A percentile compares a stretch with the other conserved stretches of the same genome.
Evolutionary conservation across 805 yeast species (phyloP).

Genomic region (Cyberlindnera amylophila): DNA sequence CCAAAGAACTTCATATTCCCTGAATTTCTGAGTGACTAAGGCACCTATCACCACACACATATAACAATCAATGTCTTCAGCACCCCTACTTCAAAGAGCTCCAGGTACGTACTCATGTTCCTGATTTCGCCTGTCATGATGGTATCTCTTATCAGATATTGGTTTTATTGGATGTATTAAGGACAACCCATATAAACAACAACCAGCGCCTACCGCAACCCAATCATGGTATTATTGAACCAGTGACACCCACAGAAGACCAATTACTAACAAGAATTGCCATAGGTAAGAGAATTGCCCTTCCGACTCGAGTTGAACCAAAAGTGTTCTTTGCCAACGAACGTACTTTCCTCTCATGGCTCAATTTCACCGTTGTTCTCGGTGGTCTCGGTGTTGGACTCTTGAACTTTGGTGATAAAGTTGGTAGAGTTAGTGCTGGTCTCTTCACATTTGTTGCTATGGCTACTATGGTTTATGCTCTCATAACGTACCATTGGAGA

Average conservation of each 20-base stretch:
- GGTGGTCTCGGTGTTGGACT: slow-evolving; percentile 97
- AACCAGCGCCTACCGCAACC: too few relatives aligned
- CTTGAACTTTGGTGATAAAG: slow-evolving; percentile 90
- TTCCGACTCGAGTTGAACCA: slow-evolving; percentile 98
- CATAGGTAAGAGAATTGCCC: slow-evolving; percentile 82
- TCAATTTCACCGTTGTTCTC: slow-evolving; percentile 95
- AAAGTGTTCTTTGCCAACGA: slow-evolving; percentile 98
- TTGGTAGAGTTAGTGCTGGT: slow-evolving; percentile 91
- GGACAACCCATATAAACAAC: not conserved
- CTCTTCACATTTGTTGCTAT: slow-evolving; percentile 93
- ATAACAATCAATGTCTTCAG: slow-evolving; percentile 50
- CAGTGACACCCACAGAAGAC: too few relatives aligned
- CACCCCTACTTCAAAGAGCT: slow-evolving; percentile 67
- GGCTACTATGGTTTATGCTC: slow-evolving; percentile 96
- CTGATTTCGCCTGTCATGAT: not conserved
- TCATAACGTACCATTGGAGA: slow-evolving; percentile 97
- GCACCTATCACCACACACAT: too few relatives aligned
- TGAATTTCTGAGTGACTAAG: not conserved
- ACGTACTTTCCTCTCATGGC: slow-evolving; percentile 97
- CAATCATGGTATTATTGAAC: too few relatives aligned
- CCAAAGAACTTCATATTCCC: not conserved
- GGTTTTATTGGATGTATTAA: not conserved
- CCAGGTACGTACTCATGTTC: slow-evolving; percentile 43
- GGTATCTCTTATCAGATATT: not conserved
- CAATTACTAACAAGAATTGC: not conserved